Conservation (phyloP, 441 rosid genomes). For the Jatropha podagrica region DNA sequence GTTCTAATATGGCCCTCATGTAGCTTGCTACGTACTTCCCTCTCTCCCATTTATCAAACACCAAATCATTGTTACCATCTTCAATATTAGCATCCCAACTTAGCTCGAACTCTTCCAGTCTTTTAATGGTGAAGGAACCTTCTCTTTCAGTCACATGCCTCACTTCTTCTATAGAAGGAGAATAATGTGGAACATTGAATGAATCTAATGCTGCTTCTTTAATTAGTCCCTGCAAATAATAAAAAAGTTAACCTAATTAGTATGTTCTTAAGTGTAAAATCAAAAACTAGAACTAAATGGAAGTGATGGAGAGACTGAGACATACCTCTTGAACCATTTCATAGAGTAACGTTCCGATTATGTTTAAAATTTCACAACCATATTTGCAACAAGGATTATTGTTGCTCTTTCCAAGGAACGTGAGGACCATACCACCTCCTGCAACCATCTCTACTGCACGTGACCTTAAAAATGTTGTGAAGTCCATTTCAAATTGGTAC, state of each 20-base stretch:
- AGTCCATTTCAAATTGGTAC: no score
- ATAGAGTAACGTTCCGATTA: neutral
- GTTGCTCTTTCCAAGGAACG: neutral
- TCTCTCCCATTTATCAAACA: neutral
- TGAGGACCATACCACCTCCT: no score
- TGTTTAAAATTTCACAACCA: neutral
- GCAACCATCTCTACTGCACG: no score
- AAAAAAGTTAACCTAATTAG: no score
- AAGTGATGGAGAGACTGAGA: no score
- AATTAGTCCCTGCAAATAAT: slow-evolving; percentile 10
- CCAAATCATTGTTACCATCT: neutral
- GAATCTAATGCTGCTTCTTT: neutral
- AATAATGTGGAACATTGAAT: slow-evolving; percentile 1
- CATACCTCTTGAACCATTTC: neutral
- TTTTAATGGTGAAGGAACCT: neutral
- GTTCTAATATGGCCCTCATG: neutral
- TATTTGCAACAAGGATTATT: neutral
- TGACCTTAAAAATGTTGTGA: no score
- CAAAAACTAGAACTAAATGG: no score
- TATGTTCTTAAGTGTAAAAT: no score
- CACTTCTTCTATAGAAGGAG: slow-evolving; percentile 5
- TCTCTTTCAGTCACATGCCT: neutral
- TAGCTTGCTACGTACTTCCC: neutral
- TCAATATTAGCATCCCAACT: neutral
- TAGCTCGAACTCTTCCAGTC: slow-evolving; percentile 3